phyloP scores from a whole-genome alignment of 352 stramenopile genomes.

The Pythium plurisporium region DNA sequence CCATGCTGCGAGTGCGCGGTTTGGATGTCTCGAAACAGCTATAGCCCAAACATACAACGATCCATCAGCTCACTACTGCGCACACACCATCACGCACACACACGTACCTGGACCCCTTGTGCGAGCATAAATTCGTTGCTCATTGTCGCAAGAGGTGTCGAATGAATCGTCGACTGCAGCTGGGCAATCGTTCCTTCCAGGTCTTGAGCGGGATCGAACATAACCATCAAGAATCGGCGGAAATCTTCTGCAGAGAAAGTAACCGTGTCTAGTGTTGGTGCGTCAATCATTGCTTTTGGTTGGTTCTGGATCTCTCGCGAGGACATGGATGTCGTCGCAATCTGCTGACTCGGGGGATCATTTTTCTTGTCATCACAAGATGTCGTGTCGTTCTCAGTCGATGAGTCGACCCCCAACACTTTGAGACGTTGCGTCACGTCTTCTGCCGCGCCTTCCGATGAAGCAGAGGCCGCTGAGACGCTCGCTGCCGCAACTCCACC shows the following conservation, averaged over 20 bases:
- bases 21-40: conserved; percentile 45
- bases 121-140: conserved; percentile 59
- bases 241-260: conserved; percentile 25
- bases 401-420: neutral
- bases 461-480: no score
- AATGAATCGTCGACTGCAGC: conserved; percentile 32
- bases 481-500: no score
- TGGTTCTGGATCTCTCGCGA: no score
- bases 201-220: conserved; percentile 58
- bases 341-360: no score
- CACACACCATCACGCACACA: neutral
- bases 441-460: neutral
- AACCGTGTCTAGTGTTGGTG: conserved; percentile 4
- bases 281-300: neutral
- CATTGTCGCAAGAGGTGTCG: conserved; percentile 39
- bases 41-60: neutral
- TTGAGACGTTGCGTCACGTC: conserved; percentile 11
- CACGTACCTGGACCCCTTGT: conserved; percentile 45
- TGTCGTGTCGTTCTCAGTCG: no score
- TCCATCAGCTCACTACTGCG: neutral
- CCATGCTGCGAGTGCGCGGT: conserved; percentile 1
- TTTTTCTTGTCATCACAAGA: no score
- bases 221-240: conserved; percentile 38
- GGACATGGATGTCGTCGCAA: no score
- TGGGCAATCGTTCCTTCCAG: conserved; percentile 47